A percentile compares a stretch with the other conserved stretches of the same genome.
Evolutionary conservation across 352 stramenopile species (phyloP).

Genomic region (Phytophthora idaei): DNA sequence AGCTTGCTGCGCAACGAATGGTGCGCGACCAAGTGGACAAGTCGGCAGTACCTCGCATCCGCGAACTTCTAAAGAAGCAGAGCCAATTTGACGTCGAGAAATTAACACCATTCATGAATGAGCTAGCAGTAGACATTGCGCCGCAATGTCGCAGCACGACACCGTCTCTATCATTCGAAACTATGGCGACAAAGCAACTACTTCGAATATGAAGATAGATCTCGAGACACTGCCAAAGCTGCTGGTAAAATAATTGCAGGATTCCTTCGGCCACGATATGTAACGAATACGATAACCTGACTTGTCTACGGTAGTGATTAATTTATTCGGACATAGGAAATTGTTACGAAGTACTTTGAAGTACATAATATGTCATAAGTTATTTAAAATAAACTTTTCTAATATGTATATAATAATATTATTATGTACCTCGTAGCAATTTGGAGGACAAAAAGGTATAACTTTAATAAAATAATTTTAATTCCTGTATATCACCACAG

Average conservation of each 20-base stretch:
- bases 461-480: too few species aligned
- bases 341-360: too few species aligned
- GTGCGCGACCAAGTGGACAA: conserved; percentile 51
- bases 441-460: too few species aligned
- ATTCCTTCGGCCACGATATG: too few species aligned
- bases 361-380: too few species aligned
- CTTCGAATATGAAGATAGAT: conserved; percentile 51
- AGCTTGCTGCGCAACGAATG: conserved; percentile 64
- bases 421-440: too few species aligned
- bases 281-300: background rate
- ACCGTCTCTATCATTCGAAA: conserved; percentile 69
- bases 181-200: conserved; percentile 60
- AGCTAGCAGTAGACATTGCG: conserved; percentile 48
- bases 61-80: conserved; percentile 37
- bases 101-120: conserved; percentile 50
- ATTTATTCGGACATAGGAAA: too few species aligned
- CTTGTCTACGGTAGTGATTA: too few species aligned
- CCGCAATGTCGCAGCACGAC: conserved; percentile 45
- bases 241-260: conserved; percentile 28
- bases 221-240: conserved; percentile 58
- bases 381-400: too few species aligned
- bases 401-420: too few species aligned
- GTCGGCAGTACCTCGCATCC: conserved; percentile 23
- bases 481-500: too few species aligned
- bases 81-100: conserved; percentile 51